These are phyloP conservation scores for Actinomucor elegans DNA, from an alignment of 371 early-diverging fungal species.

Conservation along the genomic window DNA sequence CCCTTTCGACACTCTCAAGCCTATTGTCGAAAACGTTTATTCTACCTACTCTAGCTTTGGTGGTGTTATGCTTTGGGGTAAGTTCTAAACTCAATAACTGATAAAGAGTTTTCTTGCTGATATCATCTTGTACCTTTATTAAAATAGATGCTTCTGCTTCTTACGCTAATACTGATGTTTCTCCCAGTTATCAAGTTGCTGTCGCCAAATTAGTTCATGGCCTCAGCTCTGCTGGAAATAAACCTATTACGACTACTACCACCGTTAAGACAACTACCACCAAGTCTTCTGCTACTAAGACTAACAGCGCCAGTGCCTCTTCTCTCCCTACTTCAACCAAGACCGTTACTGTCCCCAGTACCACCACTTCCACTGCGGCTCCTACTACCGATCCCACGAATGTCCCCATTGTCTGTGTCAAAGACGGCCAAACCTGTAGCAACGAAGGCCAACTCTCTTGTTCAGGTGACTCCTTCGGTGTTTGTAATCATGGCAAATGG, in stretches of 20 bases:
- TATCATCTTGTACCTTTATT: too few relatives aligned
- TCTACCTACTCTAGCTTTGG: conserved; percentile 55
- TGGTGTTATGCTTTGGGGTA: conserved; percentile 73
- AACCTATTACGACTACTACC: background rate
- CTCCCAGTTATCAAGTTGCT: conserved; percentile 30
- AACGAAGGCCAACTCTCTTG: conserved; percentile 16
- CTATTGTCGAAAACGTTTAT: conserved; percentile 34
- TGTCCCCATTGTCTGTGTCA: conserved; percentile 2
- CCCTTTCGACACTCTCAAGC: conserved; percentile 26
- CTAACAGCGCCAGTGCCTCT: too few relatives aligned
- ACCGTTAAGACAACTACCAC: background rate
- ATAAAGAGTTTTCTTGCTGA: too few relatives aligned
- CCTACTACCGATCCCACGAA: background rate
- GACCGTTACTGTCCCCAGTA: background rate
- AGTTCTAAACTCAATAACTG: too few relatives aligned
- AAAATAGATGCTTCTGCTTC: conserved; percentile 51
- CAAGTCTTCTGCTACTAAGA: too few relatives aligned
- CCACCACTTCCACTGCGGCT: conserved; percentile 3
- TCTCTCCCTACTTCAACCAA: too few relatives aligned
- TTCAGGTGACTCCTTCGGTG: conserved; percentile 18
- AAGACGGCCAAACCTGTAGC: conserved; percentile 16
- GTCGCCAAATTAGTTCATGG: conserved; percentile 28
- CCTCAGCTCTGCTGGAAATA: background rate
- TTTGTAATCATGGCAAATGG: conserved; percentile 32
- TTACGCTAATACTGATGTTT: conserved; percentile 29